Conservation (phyloP, 2,329 filamentous ascomycete species). For the Xylaria polymorpha region DNA sequence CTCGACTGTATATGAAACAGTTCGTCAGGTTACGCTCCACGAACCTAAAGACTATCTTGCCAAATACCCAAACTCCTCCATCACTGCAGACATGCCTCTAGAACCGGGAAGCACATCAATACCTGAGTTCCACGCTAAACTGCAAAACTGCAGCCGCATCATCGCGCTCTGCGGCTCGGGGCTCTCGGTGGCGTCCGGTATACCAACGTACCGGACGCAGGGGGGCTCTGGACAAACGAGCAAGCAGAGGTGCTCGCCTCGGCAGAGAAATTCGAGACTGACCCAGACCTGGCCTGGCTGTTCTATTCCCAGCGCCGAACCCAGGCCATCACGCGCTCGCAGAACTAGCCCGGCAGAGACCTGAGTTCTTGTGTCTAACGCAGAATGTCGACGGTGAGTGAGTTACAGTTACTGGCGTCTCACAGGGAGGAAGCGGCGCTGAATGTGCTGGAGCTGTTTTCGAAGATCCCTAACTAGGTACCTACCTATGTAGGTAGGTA, state of each 20-base stretch:
- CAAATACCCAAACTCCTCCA: neutral
- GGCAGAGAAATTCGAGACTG: conserved; percentile 73
- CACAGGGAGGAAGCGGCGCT: neutral
- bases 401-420: neutral
- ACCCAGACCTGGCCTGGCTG: conserved; percentile 87
- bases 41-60: neutral
- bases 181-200: conserved; percentile 66
- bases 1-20: conserved; percentile 7
- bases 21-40: neutral
- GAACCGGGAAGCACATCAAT: conserved; percentile 31
- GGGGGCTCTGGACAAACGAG: conserved; percentile 84
- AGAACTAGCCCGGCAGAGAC: conserved; percentile 71
- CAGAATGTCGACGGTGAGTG: conserved; percentile 84
- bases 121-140: conserved; percentile 48
- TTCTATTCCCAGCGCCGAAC: conserved; percentile 90
- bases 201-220: conserved; percentile 79
- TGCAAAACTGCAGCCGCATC: conserved; percentile 59
- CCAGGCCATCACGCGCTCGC: conserved; percentile 80
- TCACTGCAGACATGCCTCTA: neutral
- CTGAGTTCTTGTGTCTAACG: conserved; percentile 77
- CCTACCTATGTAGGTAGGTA: neutral
- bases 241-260: conserved; percentile 79
- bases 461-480: neutral
- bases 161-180: conserved; percentile 69
- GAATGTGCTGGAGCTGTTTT: neutral